Evolutionary conservation across 1,284 basidiomycete species (phyloP), one percentile per base, ranked within the genome.

Genomic region (Violaceomyces palustris): DNA sequence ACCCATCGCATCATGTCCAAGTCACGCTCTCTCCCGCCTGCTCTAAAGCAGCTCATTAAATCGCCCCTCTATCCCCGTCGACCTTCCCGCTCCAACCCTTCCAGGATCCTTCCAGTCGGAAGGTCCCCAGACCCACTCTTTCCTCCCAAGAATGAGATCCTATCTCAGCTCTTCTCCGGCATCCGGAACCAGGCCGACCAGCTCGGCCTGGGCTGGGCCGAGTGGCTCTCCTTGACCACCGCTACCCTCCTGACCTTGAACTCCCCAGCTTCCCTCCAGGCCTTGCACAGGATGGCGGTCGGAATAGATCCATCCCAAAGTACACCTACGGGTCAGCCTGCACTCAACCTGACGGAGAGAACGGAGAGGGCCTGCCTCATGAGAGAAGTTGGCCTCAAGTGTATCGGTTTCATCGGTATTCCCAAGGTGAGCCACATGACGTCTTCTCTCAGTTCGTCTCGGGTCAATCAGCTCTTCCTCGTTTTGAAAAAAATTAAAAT

Each of bases 361-460:
- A 83, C 60, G 22, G 57, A 70, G 15, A 62, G 81, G 62, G 88
- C 87, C 2, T 57, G 85, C 82, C 74, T 91, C 61, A 91, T 97
- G 82, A 82, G 93, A 39, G 93, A 98, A 77, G 83, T 86, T 8
- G 89, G 89, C 4, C 74, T 98, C 72, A 97, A 98, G 77, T 91
- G 88, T 65, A 84, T 86, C 69, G 87, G 91, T 59, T 91, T 94
- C 74, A 83, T 88, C 55, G 91, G 91, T 30, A 88, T 93, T 44
- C 88, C 89, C 59, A 81, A 87, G 74, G n/a, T n/a, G n/a, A 87
- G n/a, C n/a, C n/a, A n/a, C n/a, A n/a, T n/a, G n/a, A n/a, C n/a
- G n/a, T n/a, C n/a, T n/a, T n/a, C n/a, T n/a, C n/a, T n/a, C n/a
- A n/a, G n/a, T n/a, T n/a, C n/a, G n/a, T n/a, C n/a, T n/a, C n/a